Evolutionary conservation across 352 stramenopile species (phyloP).

Genomic region (Pythium grandisporangium): DNA sequence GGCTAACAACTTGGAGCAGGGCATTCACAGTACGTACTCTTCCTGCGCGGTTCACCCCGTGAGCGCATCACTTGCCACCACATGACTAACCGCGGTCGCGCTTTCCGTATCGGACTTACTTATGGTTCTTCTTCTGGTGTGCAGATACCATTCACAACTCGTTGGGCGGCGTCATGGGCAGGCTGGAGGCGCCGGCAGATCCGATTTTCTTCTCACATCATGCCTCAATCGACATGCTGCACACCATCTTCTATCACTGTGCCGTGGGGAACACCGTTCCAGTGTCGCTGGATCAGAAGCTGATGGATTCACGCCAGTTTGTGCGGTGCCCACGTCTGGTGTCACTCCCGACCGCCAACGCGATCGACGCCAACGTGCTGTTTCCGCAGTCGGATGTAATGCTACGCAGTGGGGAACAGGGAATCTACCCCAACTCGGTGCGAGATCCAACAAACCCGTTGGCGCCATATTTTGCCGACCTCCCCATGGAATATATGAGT

Average conservation of each 20-base stretch:
- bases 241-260: slow-evolving; percentile 83
- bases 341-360: slow-evolving; percentile 13
- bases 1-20: slow-evolving; percentile 58
- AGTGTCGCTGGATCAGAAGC: slow-evolving; percentile 40
- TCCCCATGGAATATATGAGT: slow-evolving; percentile 59
- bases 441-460: slow-evolving; percentile 38
- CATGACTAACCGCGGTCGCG: too few relatives aligned
- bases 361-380: slow-evolving; percentile 41
- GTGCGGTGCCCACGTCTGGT: slow-evolving; percentile 36
- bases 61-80: too few relatives aligned
- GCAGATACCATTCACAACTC: slow-evolving; percentile 77
- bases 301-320: slow-evolving; percentile 53
- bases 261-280: slow-evolving; percentile 47
- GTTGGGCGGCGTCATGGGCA: slow-evolving; percentile 53
- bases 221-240: slow-evolving; percentile 70
- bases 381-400: slow-evolving; percentile 41
- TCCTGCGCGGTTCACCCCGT: too few relatives aligned
- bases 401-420: slow-evolving; percentile 39
- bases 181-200: slow-evolving; percentile 67
- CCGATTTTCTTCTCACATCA: slow-evolving; percentile 87
- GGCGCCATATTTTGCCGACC: slow-evolving; percentile 36
- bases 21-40: slow-evolving; percentile 58
- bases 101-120: too few relatives aligned
- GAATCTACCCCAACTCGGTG: slow-evolving; percentile 33
- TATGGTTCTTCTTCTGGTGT: neutral